Evolutionary conservation across 2,329 filamentous ascomycete genomes (phyloP), one percentile per base, ranked within the genome.

Genomic region (Dactylellina cionopaga): DNA sequence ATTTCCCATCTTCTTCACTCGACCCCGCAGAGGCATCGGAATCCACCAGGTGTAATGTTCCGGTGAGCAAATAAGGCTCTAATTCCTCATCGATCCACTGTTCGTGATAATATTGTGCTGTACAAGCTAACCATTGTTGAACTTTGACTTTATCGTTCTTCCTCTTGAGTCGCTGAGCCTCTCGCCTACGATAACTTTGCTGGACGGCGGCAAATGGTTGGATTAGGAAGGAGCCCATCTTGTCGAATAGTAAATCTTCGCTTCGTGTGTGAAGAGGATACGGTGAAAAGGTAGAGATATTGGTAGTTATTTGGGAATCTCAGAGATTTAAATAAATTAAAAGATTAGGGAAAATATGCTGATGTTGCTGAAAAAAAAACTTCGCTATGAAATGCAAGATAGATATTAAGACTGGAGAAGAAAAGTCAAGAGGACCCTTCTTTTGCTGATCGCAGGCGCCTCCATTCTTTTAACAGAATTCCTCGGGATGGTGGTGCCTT

Each of bases 71-170:
- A 24, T 64, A 63, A 17, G 49, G 43, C n/a, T 71, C 66, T 19
- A 71, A 25, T 13, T 71, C 58, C 29, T 64, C 66, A 22, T 71
- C 66, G n/a, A 71, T 22, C 66, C 66, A 71, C n/a, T 68, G 63
- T 24, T 71, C 66, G 37, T 71, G 58, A 29, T 43, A 56, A 43
- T 71, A 51, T 51, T 71, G 66, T 24, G 58, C 66, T 17, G 66
- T 71, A 24, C 46, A 64, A 11, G 46, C 58, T 37, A 71, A 52
- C 66, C 66, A 71, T 27, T 71, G 58, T 17, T 51, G 60, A 11
- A 71, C 59, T 22, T 60, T 71, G 19, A 58, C 66, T n/a, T 47
- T 64, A 52, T 71, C 66, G 44, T 51, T 54, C 25, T 64, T 71
- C 51, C 41, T 56, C 31, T 71, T 71, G 6, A 59, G 58, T 47